phyloP scores from a whole-genome alignment of 208 protist species.

The Acanthamoeba healyi region DNA sequence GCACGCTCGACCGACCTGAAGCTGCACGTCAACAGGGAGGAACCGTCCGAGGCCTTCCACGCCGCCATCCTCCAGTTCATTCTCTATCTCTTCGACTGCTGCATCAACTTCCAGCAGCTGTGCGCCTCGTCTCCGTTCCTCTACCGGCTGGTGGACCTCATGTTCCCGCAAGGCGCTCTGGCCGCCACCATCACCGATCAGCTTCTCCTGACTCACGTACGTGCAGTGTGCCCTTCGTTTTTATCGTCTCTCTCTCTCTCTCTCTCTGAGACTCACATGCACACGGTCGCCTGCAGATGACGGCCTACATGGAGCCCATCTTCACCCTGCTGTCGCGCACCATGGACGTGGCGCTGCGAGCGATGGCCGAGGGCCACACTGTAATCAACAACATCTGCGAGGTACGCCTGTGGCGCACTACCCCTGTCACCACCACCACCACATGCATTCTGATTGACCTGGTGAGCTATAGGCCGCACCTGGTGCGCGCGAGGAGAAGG shows the following conservation, averaged over 20 bases:
- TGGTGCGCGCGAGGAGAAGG: not conserved
- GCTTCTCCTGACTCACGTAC: slow-evolving; percentile 44
- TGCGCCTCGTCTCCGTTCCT: slow-evolving; percentile 37
- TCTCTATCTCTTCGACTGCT: slow-evolving; percentile 57
- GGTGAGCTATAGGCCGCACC: not conserved
- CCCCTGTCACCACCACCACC: too few relatives aligned
- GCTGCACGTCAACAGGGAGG: not conserved
- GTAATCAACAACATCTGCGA: slow-evolving; percentile 63
- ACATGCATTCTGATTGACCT: not conserved
- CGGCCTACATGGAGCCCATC: slow-evolving; percentile 51
- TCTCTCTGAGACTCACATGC: not conserved
- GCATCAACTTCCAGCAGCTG: slow-evolving; percentile 69
- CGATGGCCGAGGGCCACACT: slow-evolving; percentile 20
- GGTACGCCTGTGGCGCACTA: too few relatives aligned
- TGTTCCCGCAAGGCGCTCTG: slow-evolving; percentile 50
- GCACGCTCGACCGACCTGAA: not conserved
- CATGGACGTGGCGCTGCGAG: slow-evolving; percentile 33
- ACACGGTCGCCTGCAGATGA: not conserved
- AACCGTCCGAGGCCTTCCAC: slow-evolving; percentile 34
- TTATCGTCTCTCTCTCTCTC: not conserved
- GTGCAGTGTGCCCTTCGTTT: not conserved
- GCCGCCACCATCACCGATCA: slow-evolving; percentile 42
- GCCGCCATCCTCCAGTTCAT: slow-evolving; percentile 38
- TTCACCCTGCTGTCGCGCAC: slow-evolving; percentile 43
- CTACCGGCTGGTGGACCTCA: slow-evolving; percentile 43